Percentiles rank a stretch among this genome's conserved stretches.
phyloP scores from a whole-genome alignment of 2,329 filamentous ascomycete species.

The Plenodomus tracheiphilus region DNA sequence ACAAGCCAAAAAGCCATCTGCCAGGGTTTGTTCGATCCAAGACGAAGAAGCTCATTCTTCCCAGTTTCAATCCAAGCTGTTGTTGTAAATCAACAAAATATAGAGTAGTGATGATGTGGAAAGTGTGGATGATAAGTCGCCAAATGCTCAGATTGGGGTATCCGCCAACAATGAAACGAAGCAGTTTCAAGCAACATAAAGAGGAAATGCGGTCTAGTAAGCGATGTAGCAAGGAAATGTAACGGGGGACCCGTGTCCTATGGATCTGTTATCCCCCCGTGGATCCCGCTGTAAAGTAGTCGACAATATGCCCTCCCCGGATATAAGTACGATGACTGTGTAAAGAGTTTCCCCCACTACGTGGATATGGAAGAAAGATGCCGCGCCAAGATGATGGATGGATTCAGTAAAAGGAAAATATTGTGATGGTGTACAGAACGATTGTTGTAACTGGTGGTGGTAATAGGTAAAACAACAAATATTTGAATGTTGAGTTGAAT shows the following conservation, averaged over 20 bases:
- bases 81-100: conserved; percentile 20
- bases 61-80: conserved; percentile 5
- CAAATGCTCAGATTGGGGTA: conserved; percentile 43
- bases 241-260: background rate
- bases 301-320: conserved; percentile 16
- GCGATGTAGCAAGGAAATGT: conserved; percentile 29
- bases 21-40: background rate
- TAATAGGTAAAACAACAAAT: background rate
- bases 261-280: conserved; percentile 2
- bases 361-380: conserved; percentile 21
- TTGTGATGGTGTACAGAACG: conserved; percentile 10
- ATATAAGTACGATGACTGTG: conserved; percentile 15
- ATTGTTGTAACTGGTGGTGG: background rate
- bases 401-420: conserved; percentile 14
- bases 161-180: conserved; percentile 34
- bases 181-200: conserved; percentile 8
- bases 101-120: conserved; percentile 7
- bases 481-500: background rate
- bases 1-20: conserved; percentile 6
- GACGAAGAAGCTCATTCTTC: conserved; percentile 3
- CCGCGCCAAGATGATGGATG: conserved; percentile 21
- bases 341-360: background rate
- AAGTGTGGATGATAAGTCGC: conserved; percentile 21
- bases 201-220: conserved; percentile 33
- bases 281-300: conserved; percentile 10